Evolutionary conservation across 148 eudicot species (phyloP).

Genomic region (Bassia scoparia): DNA sequence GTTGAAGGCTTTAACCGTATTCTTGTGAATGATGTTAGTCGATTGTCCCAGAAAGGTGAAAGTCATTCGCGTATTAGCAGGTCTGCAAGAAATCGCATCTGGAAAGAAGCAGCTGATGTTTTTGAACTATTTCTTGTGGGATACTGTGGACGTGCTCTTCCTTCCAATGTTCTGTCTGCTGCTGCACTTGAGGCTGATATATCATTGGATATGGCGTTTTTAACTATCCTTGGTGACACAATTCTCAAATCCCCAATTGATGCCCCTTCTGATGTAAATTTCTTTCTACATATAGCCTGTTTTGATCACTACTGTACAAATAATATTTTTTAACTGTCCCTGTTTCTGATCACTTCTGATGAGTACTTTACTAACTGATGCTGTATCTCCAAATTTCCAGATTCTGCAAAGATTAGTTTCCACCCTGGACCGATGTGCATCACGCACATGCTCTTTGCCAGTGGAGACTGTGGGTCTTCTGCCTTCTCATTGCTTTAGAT

Average conservation of each 20-base stretch:
- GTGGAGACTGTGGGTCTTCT: conserved; percentile 88
- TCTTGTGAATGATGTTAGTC: conserved; percentile 57
- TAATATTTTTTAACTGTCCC: neutral
- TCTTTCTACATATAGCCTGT: conserved; percentile 15
- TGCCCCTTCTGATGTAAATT: conserved; percentile 69
- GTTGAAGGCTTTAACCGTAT: conserved; percentile 83
- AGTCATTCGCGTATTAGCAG: conserved; percentile 38
- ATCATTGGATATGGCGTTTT: conserved; percentile 73
- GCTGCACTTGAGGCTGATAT: conserved; percentile 59
- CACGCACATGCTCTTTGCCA: conserved; percentile 91
- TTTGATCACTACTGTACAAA: neutral
- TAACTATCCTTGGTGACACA: conserved; percentile 72
- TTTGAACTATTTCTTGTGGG: conserved; percentile 91
- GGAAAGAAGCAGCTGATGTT: conserved; percentile 99
- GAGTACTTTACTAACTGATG: conserved; percentile 10
- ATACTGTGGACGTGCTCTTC: conserved; percentile 93
- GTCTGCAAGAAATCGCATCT: conserved; percentile 65
- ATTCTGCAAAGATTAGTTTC: conserved; percentile 68
- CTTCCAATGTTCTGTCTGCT: conserved; percentile 56
- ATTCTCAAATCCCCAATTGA: conserved; percentile 71
- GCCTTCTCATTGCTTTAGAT: conserved; percentile 93
- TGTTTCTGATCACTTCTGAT: no score
- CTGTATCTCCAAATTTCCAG: conserved; percentile 35
- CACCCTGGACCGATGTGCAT: conserved; percentile 92
- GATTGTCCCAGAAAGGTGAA: conserved; percentile 27